Percentiles rank a stretch among this genome's conserved stretches.
Evolutionary conservation across 2,329 filamentous ascomycete genomes (phyloP).

Genomic region (Colletotrichum chrysophilum): DNA sequence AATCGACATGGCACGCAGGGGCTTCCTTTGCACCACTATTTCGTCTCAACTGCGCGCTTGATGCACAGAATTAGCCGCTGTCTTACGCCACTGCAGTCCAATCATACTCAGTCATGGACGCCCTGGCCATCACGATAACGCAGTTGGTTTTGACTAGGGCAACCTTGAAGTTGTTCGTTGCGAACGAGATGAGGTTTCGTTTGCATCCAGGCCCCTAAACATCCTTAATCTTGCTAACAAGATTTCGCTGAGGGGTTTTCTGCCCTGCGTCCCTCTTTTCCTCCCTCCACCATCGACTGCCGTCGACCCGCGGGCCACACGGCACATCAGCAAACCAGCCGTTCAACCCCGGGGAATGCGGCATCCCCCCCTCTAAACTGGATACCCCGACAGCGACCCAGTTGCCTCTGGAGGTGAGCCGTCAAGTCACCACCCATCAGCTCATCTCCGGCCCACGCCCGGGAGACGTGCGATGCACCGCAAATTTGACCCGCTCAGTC

Average conservation of each 20-base stretch:
- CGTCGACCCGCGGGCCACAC: not conserved
- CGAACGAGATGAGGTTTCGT: slow-evolving; percentile 9
- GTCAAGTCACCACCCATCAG: not conserved
- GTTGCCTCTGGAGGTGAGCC: not conserved
- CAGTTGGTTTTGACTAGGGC: not conserved
- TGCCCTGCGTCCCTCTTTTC: not conserved
- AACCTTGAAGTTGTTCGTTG: not conserved
- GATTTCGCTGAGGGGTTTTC: not conserved
- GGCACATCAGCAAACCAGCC: slow-evolving; percentile 3
- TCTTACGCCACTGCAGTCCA: not conserved
- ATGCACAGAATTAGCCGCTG: not conserved
- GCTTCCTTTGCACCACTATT: not conserved
- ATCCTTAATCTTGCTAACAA: slow-evolving; percentile 10
- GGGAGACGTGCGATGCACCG: not conserved
- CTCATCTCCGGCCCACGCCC: not conserved
- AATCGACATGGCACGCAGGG: not conserved
- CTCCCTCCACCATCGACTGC: not conserved
- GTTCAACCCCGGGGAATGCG: slow-evolving; percentile 1
- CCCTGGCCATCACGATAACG: not conserved
- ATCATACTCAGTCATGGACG: not conserved
- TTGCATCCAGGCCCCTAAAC: not conserved
- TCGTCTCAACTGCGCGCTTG: not conserved
- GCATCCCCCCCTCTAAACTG: not conserved
- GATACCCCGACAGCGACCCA: not conserved
- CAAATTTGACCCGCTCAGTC: not conserved